Evolutionary conservation across 2,329 filamentous ascomycete species (phyloP).

Genomic region (Aspergillus nomiae): DNA sequence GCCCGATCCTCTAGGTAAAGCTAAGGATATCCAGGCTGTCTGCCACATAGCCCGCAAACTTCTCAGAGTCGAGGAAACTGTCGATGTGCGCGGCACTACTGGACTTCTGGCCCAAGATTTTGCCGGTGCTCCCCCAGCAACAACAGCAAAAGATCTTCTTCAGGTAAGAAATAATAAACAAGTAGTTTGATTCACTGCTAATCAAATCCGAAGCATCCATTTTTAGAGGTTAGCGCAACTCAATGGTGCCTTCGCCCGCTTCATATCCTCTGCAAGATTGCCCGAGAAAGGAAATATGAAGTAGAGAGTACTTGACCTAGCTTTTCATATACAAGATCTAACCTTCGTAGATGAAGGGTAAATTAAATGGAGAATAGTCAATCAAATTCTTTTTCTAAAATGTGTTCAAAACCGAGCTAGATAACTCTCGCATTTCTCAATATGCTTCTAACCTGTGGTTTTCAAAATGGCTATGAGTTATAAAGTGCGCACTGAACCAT

Average conservation of each 20-base stretch:
- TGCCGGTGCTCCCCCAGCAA: slow-evolving; percentile 5
- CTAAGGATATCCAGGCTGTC: slow-evolving; percentile 10
- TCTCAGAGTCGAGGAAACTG: background rate
- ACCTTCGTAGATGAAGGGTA: background rate
- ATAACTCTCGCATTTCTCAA: background rate
- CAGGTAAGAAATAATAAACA: slow-evolving; percentile 9
- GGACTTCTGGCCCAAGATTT: slow-evolving; percentile 14
- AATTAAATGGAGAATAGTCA: background rate
- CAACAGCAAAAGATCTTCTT: slow-evolving; percentile 6
- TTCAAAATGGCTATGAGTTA: background rate
- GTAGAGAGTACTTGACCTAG: background rate
- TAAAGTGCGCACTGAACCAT: background rate
- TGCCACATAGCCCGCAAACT: slow-evolving; percentile 7
- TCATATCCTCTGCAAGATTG: slow-evolving; percentile 8
- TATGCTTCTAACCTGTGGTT: background rate
- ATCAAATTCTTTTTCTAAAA: background rate
- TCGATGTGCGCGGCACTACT: slow-evolving; percentile 3
- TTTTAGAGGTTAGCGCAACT: slow-evolving; percentile 4
- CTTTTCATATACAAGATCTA: background rate
- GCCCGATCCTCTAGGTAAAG: background rate
- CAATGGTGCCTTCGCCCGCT: slow-evolving; percentile 9
- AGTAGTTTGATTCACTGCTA: slow-evolving; percentile 1
- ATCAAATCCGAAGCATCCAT: slow-evolving; percentile 7
- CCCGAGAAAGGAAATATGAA: background rate
- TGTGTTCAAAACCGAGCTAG: background rate